These are phyloP conservation scores for Botrytis paeoniae DNA, from an alignment of 2,329 filamentous ascomycete genomes.

Conservation along the genomic window DNA sequence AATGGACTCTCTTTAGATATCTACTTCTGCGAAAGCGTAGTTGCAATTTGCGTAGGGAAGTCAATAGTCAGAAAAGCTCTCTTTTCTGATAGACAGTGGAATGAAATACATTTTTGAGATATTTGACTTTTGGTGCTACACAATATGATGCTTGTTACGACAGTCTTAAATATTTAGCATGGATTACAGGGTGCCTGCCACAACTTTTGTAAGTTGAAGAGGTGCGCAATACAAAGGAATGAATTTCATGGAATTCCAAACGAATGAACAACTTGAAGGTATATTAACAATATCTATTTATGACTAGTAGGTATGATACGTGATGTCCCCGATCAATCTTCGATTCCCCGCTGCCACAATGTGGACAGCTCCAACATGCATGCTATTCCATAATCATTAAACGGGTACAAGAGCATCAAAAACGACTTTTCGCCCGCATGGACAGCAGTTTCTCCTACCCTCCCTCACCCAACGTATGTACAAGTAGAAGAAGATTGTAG, in stretches of 20 bases:
- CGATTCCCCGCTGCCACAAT: not conserved
- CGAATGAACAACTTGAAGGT: not conserved
- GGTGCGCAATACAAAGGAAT: not conserved
- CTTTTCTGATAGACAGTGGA: not conserved
- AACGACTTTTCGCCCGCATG: not conserved
- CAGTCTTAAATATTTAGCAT: not conserved
- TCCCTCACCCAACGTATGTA: not conserved
- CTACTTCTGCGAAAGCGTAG: not conserved
- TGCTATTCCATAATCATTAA: not conserved
- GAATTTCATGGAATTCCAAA: not conserved
- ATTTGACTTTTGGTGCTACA: not conserved
- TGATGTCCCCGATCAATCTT: not conserved
- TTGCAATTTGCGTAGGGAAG: slow-evolving; percentile 1
- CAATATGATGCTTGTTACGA: not conserved
- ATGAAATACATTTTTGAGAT: not conserved
- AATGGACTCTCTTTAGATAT: slow-evolving; percentile 3
- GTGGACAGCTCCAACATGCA: not conserved
- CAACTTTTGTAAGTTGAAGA: not conserved
- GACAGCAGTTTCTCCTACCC: not conserved
- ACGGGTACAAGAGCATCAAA: not conserved
- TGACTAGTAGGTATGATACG: not conserved
- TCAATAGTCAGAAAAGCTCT: not conserved
- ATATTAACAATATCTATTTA: slow-evolving; percentile 14
- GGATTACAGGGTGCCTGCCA: not conserved
- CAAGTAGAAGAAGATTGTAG: not conserved